Base-by-base conservation (phyloP, 306 rosid genomes). In the Corylus avellana region DNA sequence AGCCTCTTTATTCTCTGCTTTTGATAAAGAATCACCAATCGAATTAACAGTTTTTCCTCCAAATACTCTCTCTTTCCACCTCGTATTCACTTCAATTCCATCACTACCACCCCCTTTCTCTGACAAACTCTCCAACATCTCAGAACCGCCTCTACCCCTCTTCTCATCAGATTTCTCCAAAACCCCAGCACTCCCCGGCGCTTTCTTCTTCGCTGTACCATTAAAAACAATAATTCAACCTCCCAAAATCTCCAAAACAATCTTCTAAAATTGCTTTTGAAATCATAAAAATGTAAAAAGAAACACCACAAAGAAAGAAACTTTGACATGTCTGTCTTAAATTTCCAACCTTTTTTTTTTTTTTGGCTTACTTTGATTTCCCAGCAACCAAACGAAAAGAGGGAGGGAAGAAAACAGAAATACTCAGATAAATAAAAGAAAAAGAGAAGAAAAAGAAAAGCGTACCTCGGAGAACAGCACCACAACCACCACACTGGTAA, bases 401-500 rank as follows among this genome's bases (percentile, higher is more conserved):
- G 7, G 16, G 56, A 20, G 72, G 56, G 50, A 12, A 49, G 2
- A 13, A 49, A 72, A 44, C 8, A 44, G 2, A 42, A 79, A 67
- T 3, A 1, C 42, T 17, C 46, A 17, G 61, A 51, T 12, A 8
- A 18, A 70, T 47, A 50, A 37, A 78, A 1, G 57, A 8, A 49
- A 35, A 39, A 17, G 4, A 50, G 63, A 17, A 61, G 18, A 75
- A 16, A 70, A 70, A 67, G 32, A 1, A 1, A 42, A 68, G 48
- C 84, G 47, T 80, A 76, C 91, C 85, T 85, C 79, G 64, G 49
- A 78, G 87, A 80, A 75, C 76, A 70, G 73, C 32, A 14, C 78
- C 87, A 66, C 88, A 85, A 2, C 85, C 81, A 70, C 86, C 88
- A 66, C 85, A 85, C 81, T 66, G 69, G 50, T 83, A 83, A 73